A percentile compares a stretch with the other conserved stretches of the same genome.
phyloP scores from a whole-genome alignment of 2,329 filamentous ascomycete genomes.

The Talaromyces rugulosus region DNA sequence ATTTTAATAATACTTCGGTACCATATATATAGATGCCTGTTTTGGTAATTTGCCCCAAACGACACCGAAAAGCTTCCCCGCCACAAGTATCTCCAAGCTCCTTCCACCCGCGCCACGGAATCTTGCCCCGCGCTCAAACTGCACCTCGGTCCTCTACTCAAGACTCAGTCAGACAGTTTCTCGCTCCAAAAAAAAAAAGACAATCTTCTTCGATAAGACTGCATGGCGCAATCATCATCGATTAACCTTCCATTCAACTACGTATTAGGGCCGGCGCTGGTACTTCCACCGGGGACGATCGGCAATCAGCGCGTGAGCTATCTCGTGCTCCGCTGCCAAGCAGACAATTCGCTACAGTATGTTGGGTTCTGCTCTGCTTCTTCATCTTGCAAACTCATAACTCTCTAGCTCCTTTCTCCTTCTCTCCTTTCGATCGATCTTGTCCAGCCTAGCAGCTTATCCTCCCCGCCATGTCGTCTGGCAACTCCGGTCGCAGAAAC shows the following conservation, averaged over 20 bases:
- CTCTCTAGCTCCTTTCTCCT: not conserved
- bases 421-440: not conserved
- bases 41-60: not conserved
- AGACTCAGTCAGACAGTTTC: not conserved
- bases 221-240: not conserved
- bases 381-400: not conserved
- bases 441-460: not conserved
- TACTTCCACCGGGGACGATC: not conserved
- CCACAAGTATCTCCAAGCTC: conserved; percentile 7
- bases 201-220: not conserved
- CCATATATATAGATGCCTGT: no score
- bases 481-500: conserved; percentile 23
- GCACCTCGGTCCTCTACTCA: not conserved
- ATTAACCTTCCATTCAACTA: not conserved
- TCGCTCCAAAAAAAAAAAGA: not conserved
- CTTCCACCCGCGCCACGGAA: conserved; percentile 2
- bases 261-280: not conserved
- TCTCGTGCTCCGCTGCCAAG: not conserved
- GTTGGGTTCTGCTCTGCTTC: not conserved
- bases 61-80: conserved; percentile 4
- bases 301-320: not conserved
- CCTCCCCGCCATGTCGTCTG: conserved; percentile 24
- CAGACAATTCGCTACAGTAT: not conserved
- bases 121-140: conserved; percentile 6
- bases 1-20: no score